A percentile compares a stretch with the other conserved stretches of the same genome.
Evolutionary conservation across 805 yeast species (phyloP).

Genomic region (Candida rishiriensis): DNA sequence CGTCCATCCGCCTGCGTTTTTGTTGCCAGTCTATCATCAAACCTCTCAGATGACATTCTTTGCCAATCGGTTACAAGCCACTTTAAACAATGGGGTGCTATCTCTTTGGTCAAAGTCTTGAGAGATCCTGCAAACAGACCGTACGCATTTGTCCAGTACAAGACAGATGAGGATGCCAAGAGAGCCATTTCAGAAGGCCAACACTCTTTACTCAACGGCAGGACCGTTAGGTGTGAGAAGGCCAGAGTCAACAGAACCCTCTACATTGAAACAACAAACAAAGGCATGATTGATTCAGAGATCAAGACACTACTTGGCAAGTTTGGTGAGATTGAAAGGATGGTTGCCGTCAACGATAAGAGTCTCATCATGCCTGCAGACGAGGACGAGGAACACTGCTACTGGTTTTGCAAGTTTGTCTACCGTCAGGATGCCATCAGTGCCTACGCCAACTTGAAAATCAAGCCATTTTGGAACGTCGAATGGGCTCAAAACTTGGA

Average conservation of each 20-base stretch:
- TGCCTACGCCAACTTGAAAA: slow-evolving; percentile 68
- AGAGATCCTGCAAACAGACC: slow-evolving; percentile 82
- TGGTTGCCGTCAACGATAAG: slow-evolving; percentile 41
- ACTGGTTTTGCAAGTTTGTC: slow-evolving; percentile 74
- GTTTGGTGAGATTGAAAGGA: slow-evolving; percentile 76
- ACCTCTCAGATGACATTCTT: slow-evolving; percentile 64
- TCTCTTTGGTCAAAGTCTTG: slow-evolving; percentile 73
- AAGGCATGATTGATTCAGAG: slow-evolving; percentile 20
- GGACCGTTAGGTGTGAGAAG: slow-evolving; percentile 80
- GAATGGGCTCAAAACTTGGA: slow-evolving; percentile 89
- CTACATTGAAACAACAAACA: slow-evolving; percentile 42
- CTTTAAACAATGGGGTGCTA: slow-evolving; percentile 66
- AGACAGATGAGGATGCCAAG: slow-evolving; percentile 63
- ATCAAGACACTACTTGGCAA: slow-evolving; percentile 38
- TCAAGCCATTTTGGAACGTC: slow-evolving; percentile 50
- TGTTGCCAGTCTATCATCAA: slow-evolving; percentile 78
- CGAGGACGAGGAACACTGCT: slow-evolving; percentile 12
- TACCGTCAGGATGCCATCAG: slow-evolving; percentile 85
- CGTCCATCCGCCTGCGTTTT: slow-evolving; percentile 85
- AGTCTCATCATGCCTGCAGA: slow-evolving; percentile 15
- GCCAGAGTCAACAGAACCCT: slow-evolving; percentile 90
- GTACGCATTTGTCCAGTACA: slow-evolving; percentile 88
- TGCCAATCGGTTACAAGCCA: slow-evolving; percentile 63
- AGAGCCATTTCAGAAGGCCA: slow-evolving; percentile 67
- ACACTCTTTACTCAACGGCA: slow-evolving; percentile 62